Base-by-base conservation (phyloP, 371 early-diverging fungal genomes). In the Phascolomyces articulosus region DNA sequence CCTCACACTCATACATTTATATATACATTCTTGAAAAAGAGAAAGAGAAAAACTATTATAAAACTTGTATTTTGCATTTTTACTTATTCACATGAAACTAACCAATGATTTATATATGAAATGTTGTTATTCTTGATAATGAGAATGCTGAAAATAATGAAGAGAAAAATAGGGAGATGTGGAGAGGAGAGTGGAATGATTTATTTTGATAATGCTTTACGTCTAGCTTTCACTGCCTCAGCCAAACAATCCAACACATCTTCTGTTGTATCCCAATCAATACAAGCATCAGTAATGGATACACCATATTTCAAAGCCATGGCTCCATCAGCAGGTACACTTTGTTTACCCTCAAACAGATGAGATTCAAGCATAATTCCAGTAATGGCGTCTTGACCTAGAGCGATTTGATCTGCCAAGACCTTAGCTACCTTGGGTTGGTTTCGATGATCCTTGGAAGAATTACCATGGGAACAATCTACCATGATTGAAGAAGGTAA, bases 281-380 rank as follows among this genome's bases (percentile, higher is more conserved):
- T 88, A 65, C 95, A 94, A 6, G 91, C 95, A 67, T 95, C 94
- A 21, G 95, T 95, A 60, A 95, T 90, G 11, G 89, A 88, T 63
- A 90, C 87, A 57, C 95, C 95, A 67, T 94, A 93, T 66, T 85
- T 86, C 47, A 94, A 80, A 16, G 81, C 85, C 28, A 75, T 72
- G 31, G 86, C 84, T 11, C 92, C 93, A 48, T 82, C 84, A 8
- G 73, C 63, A 34, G 93, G 90, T n/a, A 94, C 86, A 58, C 83
- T 84, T 77, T 94, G 94, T 48, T 90, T 87, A 27, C 96, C 96
- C 72, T 93, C 97, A 61, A 85, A 75, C 38, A 96, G 70, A 62
- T 98, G 91, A 23, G 91, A 91, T 78, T 98, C 98, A 62, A 98
- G 91, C 98, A 98, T 98, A 21, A 97, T 91, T 55, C 97, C 97